Percentiles rank a stretch among this genome's conserved stretches.
Evolutionary conservation across 2,329 filamentous ascomycete species (phyloP).

Genomic region (Monosporascus sp.): DNA sequence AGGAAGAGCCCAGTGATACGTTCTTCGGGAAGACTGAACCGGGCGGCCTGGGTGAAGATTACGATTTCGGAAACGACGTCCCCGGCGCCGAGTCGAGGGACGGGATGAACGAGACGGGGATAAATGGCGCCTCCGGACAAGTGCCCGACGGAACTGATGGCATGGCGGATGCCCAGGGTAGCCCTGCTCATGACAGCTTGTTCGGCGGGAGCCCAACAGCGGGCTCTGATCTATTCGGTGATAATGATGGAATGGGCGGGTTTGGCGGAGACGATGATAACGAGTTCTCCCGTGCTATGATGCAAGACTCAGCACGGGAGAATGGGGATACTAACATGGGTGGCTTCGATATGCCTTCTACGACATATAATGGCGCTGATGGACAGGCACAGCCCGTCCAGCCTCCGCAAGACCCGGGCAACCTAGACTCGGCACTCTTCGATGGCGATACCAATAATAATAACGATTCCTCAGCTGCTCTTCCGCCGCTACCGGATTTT

Average conservation of each 20-base stretch:
- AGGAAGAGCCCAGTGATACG: constrained; percentile 60
- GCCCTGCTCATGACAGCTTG: constrained; percentile 71
- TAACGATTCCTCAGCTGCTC: constrained; percentile 6
- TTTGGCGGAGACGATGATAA: constrained; percentile 83
- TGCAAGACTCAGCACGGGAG: constrained; percentile 32
- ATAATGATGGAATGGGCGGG: constrained; percentile 58
- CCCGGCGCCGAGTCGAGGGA: constrained; percentile 30
- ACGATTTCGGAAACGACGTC: constrained; percentile 30
- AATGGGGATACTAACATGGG: constrained; percentile 32
- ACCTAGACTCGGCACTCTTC: constrained; percentile 10
- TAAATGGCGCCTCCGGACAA: constrained; percentile 28
- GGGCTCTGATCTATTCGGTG: constrained; percentile 80
- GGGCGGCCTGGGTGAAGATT: constrained; percentile 50
- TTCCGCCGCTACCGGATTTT: constrained; percentile 14
- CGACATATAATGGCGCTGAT: constrained; percentile 26
- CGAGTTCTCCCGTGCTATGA: constrained; percentile 73
- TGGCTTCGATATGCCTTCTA: constrained; percentile 36
- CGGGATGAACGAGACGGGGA: constrained; percentile 27
- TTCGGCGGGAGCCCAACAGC: constrained; percentile 71
- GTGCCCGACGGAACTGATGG: constrained; percentile 31
- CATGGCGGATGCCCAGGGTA: constrained; percentile 55
- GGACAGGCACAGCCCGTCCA: constrained; percentile 24
- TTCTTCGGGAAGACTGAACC: constrained; percentile 71
- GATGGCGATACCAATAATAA: constrained; percentile 3
- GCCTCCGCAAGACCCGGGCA: constrained; percentile 10